A percentile compares a stretch with the other conserved stretches of the same genome.
phyloP scores from a whole-genome alignment of 2,329 filamentous ascomycete genomes.

The Aspergillus tamarii region DNA sequence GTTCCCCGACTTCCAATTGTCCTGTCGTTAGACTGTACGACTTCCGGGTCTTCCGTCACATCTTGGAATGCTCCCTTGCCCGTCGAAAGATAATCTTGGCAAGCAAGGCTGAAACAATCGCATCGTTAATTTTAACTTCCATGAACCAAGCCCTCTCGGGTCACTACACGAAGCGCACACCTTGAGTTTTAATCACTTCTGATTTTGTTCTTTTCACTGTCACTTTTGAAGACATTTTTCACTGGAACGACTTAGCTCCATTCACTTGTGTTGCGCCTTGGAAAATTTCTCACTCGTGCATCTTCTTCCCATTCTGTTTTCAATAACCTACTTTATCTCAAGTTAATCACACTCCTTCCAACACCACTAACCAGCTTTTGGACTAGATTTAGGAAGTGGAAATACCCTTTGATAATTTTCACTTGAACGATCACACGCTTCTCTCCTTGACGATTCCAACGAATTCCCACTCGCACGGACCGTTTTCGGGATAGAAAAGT shows the following conservation, averaged over 20 bases:
- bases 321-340: neutral
- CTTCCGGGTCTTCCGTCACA: conserved; percentile 1
- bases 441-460: conserved; percentile 47
- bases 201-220: neutral
- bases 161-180: neutral
- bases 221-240: too few relatives aligned
- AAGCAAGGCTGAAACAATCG: conserved; percentile 11
- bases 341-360: neutral
- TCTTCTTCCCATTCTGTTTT: neutral
- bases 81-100: conserved; percentile 15
- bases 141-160: neutral
- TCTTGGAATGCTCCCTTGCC: conserved; percentile 1
- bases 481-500: conserved; percentile 36
- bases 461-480: conserved; percentile 41
- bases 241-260: neutral
- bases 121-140: conserved; percentile 1
- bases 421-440: conserved; percentile 39
- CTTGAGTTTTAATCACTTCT: neutral
- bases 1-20: neutral
- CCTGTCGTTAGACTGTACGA: neutral
- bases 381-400: conserved; percentile 28
- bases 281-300: neutral
- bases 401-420: conserved; percentile 34
- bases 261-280: neutral
- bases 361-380: conserved; percentile 15